phyloP scores from a whole-genome alignment of 345 rosid species.

The Microthlaspi erraticum region DNA sequence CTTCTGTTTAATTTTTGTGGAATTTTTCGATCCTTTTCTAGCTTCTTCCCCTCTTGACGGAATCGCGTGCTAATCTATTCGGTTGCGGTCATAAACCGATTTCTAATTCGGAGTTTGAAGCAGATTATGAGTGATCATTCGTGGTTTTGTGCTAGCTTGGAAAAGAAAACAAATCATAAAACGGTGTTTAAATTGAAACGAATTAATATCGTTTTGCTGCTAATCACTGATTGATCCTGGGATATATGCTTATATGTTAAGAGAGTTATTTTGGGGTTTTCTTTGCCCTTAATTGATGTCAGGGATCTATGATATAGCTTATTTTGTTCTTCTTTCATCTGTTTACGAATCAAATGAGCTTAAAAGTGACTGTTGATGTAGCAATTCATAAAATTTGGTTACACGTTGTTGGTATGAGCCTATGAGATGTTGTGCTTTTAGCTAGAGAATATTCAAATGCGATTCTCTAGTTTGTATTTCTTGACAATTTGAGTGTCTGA shows the following conservation, averaged over 20 bases:
- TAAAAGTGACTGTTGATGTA: too few species aligned
- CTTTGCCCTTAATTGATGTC: not conserved
- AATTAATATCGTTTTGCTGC: not conserved
- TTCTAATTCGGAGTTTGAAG: too few species aligned
- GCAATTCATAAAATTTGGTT: too few species aligned
- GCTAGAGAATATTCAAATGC: too few species aligned
- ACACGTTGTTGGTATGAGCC: too few species aligned
- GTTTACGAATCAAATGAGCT: not conserved
- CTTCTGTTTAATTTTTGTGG: not conserved
- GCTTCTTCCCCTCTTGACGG: not conserved
- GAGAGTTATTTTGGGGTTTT: not conserved
- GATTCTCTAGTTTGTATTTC: not conserved
- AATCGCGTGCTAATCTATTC: conserved; percentile 14
- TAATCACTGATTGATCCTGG: not conserved
- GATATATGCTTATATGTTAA: not conserved
- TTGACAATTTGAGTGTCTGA: not conserved
- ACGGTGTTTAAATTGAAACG: too few species aligned
- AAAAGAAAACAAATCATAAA: not conserved
- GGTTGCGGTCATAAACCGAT: not conserved
- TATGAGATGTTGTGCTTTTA: too few species aligned
- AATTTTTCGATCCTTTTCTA: conserved; percentile 3
- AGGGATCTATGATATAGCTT: not conserved
- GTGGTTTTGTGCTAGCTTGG: not conserved
- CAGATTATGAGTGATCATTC: not conserved
- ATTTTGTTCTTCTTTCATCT: not conserved